phyloP scores from a whole-genome alignment of 495 filamentous ascomycete species.

The Glarea lozoyensis region DNA sequence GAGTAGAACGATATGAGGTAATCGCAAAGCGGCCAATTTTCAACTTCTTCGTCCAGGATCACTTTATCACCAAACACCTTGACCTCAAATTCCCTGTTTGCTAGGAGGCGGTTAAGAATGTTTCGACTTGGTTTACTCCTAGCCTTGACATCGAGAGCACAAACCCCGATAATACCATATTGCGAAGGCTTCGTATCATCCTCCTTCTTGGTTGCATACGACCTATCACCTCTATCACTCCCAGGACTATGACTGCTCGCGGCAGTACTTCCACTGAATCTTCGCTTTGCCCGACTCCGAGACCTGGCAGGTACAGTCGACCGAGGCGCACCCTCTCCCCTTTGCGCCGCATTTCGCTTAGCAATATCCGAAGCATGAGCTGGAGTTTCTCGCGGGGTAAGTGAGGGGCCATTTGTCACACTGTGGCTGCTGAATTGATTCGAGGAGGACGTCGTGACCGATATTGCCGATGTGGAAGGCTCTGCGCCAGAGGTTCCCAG shows the following conservation, averaged over 20 bases:
- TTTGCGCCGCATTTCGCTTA: slow-evolving; percentile 17
- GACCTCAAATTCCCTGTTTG: slow-evolving; percentile 88
- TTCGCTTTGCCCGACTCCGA: slow-evolving; percentile 62
- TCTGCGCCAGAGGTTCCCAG: slow-evolving; percentile 30
- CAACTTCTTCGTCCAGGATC: slow-evolving; percentile 82
- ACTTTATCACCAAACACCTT: slow-evolving; percentile 98
- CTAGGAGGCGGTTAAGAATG: slow-evolving; percentile 83
- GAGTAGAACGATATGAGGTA: slow-evolving; percentile 98
- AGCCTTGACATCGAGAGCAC: slow-evolving; percentile 91
- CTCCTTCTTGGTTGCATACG: slow-evolving; percentile 32
- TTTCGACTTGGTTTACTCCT: slow-evolving; percentile 93
- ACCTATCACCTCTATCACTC: slow-evolving; percentile 48
- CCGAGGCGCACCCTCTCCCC: slow-evolving; percentile 17
- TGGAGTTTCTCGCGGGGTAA: slow-evolving; percentile 32
- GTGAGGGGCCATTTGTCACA: slow-evolving; percentile 28
- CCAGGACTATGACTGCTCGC: slow-evolving; percentile 62
- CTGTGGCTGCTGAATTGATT: slow-evolving; percentile 24
- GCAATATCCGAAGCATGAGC: slow-evolving; percentile 28
- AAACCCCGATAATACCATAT: slow-evolving; percentile 72
- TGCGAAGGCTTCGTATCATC: slow-evolving; percentile 42
- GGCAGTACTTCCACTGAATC: slow-evolving; percentile 68
- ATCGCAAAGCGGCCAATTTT: slow-evolving; percentile 75
- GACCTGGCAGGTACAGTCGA: slow-evolving; percentile 35
- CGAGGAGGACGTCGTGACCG: slow-evolving; percentile 42
- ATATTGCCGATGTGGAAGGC: slow-evolving; percentile 42